Evolutionary conservation across 2,329 filamentous ascomycete species (phyloP), one percentile per base, ranked within the genome.

Genomic region (Ophiostoma novo-ulmi): DNA sequence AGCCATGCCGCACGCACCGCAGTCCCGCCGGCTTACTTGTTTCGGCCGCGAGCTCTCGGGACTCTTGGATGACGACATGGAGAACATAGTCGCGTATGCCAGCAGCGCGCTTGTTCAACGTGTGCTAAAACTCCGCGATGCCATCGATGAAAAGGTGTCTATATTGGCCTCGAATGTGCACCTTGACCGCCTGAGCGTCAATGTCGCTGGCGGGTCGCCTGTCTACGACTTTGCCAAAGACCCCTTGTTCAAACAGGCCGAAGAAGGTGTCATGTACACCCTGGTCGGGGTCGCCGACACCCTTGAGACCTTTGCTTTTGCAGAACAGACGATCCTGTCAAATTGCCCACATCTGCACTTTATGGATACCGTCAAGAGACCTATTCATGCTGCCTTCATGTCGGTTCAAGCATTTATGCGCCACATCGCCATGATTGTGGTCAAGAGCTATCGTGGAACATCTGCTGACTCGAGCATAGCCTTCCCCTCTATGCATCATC

Each of bases 231-330:
- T 63, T 26, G 58, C 58, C 58, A 63, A 63, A 35, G 8, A 35
- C 17, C 26, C 26, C 26, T 17, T 63, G 5, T 63, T 63, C 58
- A 63, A 26, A 26, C 11, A 35, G 22, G 58, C 58, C 13, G 11
- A 31, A 35, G 26, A 31, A 3, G 13, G 58, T 3, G 8, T 35
- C 26, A 17, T 63, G 14, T 11, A 26, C 22, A 63, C 22, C 26
- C 26, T 63, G 3, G 14, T 35, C 58, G 6, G 7, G 58, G n/a
- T 63, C n/a, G 35, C 58, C 6, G 58, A 31, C 58, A 36, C 13
- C 22, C 58, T 63, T 13, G 58, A 63, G 58, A 63, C 26, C 14
- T 63, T 63, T 63, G 58, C 26, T 20, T 63, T 35, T 63, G 58
- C 58, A 63, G 58, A 63, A 35, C 58, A 35, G 26, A 14, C 22